Evolutionary conservation across 164 flowering plant genomes (phyloP).

Genomic region (Berberis thunbergii): DNA sequence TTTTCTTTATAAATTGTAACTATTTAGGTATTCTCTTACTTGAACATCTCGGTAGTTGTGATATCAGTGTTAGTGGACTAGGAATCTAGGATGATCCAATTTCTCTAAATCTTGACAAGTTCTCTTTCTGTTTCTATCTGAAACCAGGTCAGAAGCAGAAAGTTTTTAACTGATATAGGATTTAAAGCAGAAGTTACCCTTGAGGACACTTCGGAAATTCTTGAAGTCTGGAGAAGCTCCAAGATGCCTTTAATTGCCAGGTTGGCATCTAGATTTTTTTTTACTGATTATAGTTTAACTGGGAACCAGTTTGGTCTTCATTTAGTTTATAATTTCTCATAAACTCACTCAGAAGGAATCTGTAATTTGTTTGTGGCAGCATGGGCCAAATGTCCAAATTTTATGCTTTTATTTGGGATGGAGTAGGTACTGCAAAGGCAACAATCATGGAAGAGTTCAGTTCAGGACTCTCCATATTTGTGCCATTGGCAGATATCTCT

Average conservation of each 20-base stretch:
- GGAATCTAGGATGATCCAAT: background rate
- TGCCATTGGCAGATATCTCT: constrained; percentile 38
- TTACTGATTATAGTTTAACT: background rate
- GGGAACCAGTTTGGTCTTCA: background rate
- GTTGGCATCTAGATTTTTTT: constrained; percentile 21
- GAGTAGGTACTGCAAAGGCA: constrained; percentile 28
- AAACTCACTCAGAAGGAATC: background rate
- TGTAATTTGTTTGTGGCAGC: constrained; percentile 33
- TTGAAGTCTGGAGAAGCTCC: constrained; percentile 44
- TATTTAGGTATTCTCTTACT: too few relatives aligned
- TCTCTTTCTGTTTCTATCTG: background rate
- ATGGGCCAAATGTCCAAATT: constrained; percentile 74
- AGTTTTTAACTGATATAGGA: constrained; percentile 48
- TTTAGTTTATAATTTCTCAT: background rate
- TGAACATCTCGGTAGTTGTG: too few relatives aligned
- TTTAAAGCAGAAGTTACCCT: constrained; percentile 66
- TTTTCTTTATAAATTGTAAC: too few relatives aligned
- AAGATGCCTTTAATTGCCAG: constrained; percentile 56
- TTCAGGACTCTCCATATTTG: constrained; percentile 64
- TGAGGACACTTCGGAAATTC: constrained; percentile 44
- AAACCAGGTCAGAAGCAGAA: constrained; percentile 51
- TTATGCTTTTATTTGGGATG: constrained; percentile 67
- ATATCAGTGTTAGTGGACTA: background rate
- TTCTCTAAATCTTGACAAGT: background rate
- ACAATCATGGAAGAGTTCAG: constrained; percentile 29